These are phyloP conservation scores for Monosporascus sp. DNA, from an alignment of 2,329 filamentous ascomycete genomes.

Conservation along the genomic window DNA sequence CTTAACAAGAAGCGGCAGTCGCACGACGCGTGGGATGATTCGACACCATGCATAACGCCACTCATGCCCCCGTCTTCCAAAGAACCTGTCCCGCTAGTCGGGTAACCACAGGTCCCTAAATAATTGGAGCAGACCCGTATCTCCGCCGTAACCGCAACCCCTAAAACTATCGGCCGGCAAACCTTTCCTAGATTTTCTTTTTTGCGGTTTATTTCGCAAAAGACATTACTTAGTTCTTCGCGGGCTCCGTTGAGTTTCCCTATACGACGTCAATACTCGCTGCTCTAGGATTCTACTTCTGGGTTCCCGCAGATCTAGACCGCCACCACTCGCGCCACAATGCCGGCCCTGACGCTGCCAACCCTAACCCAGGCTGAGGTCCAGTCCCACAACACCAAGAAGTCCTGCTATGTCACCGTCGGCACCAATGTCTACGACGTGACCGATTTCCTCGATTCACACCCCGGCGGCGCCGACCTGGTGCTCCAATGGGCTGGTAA, in stretches of 20 bases:
- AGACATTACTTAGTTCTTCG: no score
- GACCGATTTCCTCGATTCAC: constrained; percentile 82
- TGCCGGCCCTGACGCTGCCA: constrained; percentile 78
- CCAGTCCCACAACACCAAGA: constrained; percentile 67
- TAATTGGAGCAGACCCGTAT: no score
- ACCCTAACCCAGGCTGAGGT: constrained; percentile 79
- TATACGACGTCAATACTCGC: no score
- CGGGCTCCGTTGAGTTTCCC: no score
- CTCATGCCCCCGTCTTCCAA: neutral
- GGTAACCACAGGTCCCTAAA: neutral
- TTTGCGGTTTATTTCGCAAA: no score
- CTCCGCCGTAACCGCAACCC: no score
- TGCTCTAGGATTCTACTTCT: neutral
- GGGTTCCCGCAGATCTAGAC: constrained; percentile 5
- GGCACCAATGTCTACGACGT: constrained; percentile 92
- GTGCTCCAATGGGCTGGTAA: constrained; percentile 87
- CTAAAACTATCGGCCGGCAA: no score
- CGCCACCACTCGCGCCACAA: constrained; percentile 34
- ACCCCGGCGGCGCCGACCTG: constrained; percentile 84
- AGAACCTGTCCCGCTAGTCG: neutral
- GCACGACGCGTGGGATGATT: neutral
- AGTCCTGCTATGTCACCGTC: constrained; percentile 90
- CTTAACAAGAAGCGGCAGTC: neutral
- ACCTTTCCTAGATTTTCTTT: no score
- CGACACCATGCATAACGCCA: neutral